Evolutionary conservation across 2,329 filamentous ascomycete species (phyloP).

Genomic region (Tolypocladium amazonense): DNA sequence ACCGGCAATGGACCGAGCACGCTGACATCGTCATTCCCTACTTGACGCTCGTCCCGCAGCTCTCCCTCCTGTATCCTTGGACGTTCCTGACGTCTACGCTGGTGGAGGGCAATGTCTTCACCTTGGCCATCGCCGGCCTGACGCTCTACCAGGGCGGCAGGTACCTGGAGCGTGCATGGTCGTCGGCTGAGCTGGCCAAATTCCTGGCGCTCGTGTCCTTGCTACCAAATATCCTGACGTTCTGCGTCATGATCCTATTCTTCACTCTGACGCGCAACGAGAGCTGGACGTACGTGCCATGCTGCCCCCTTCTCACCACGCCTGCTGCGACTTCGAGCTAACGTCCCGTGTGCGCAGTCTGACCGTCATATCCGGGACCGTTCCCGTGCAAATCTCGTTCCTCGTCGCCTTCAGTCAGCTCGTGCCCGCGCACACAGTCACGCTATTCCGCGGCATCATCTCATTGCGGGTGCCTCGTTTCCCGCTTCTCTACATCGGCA

Average conservation of each 20-base stretch:
- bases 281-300: slow-evolving; percentile 52
- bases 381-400: slow-evolving; percentile 84
- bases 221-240: slow-evolving; percentile 69
- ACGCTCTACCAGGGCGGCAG: slow-evolving; percentile 87
- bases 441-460: slow-evolving; percentile 77
- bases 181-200: slow-evolving; percentile 81
- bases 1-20: slow-evolving; percentile 54
- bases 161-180: slow-evolving; percentile 95
- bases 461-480: slow-evolving; percentile 75
- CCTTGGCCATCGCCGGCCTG: slow-evolving; percentile 62
- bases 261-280: slow-evolving; percentile 58
- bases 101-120: slow-evolving; percentile 89
- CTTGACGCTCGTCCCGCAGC: slow-evolving; percentile 74
- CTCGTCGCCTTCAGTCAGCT: slow-evolving; percentile 97
- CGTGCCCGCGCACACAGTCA: slow-evolving; percentile 92
- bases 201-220: slow-evolving; percentile 70
- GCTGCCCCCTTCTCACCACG: neutral
- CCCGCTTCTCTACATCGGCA: slow-evolving; percentile 62
- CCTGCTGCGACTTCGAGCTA: neutral
- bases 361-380: slow-evolving; percentile 77
- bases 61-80: slow-evolving; percentile 85
- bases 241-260: slow-evolving; percentile 63
- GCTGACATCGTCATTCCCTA: slow-evolving; percentile 69
- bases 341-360: slow-evolving; percentile 35
- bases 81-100: slow-evolving; percentile 77